Base-by-base conservation (phyloP, 2,329 filamentous ascomycete species). In the Ceratocystis harringtonii region DNA sequence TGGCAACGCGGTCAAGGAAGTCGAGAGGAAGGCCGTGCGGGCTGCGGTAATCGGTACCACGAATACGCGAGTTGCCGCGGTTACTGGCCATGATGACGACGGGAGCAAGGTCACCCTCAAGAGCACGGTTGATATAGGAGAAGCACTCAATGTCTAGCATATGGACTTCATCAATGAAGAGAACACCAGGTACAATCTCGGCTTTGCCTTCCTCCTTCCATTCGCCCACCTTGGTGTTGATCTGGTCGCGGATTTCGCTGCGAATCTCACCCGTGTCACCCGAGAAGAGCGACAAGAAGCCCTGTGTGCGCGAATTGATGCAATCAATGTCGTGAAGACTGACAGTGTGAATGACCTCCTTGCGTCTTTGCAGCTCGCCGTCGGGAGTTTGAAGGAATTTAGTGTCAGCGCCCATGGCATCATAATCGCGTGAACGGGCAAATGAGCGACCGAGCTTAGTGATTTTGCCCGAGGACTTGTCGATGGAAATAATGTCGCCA, bases 131-230 rank as follows among this genome's bases (percentile, higher is more conserved):
- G 80, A 99, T 88, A 79, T 95, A 99, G 57, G 91, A 95, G 80
- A 96, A 99, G 79, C 92, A 97, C 76, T 99, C 94, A 69, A 97
- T 96, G 75, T 99, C 94, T 66, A 99, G 88, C 92, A 99, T 97
- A 80, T 99, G 94, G 4, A 99, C 92, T 78, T 99, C 94, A 72
- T 99, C 94, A 72, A 99, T 95, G 80, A 99, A 99, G 6, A 99
- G 79, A 6, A 99, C 94, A 58, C 94, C 94, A 0, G 94, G 94
- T 0, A 99, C 91, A 65, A 99, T 97, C 77, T 95, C 92, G 2
- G 94, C 94, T 76, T 99, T 99, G 77, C 94, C 94, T 77, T 99
- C 94, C 76, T 99, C 94, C 77, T 95, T 96, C 94, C 94, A 99
- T 77, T 99, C 94, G 61, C 87, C 92, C 1, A 99, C 92, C 77